phyloP scores from a whole-genome alignment of 1,284 basidiomycete genomes.

The Cutaneotrichosporon spelunceum region DNA sequence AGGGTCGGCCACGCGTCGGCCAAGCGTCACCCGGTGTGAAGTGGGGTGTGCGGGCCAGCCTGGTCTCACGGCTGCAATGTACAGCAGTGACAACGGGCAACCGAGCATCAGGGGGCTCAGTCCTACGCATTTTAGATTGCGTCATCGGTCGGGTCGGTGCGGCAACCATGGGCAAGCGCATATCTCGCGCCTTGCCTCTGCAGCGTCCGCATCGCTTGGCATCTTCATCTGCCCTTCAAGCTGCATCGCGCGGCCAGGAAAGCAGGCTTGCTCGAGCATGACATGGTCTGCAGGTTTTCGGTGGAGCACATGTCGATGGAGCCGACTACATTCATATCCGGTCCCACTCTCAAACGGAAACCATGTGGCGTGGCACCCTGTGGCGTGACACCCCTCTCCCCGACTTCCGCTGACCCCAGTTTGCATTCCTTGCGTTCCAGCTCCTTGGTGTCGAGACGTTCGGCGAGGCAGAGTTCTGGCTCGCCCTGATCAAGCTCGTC shows the following conservation, averaged over 20 bases:
- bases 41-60: no score
- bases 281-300: neutral
- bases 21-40: neutral
- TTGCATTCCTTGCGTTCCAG: constrained; percentile 35
- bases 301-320: neutral
- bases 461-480: constrained; percentile 31
- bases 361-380: no score
- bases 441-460: constrained; percentile 32
- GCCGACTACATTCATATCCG: neutral
- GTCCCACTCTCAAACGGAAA: neutral
- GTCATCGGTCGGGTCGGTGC: neutral
- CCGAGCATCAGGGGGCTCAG: neutral
- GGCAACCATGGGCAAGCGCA: neutral
- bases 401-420: constrained; percentile 41
- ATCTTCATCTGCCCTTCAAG: neutral
- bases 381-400: neutral
- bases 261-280: neutral
- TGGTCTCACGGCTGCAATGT: neutral
- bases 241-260: neutral
- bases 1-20: no score
- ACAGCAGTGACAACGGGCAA: neutral
- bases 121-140: neutral
- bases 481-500: constrained; percentile 28
- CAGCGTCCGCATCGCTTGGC: neutral
- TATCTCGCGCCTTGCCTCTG: neutral